Base-by-base conservation (phyloP, 805 yeast genomes). In the Starmerella bombi region DNA sequence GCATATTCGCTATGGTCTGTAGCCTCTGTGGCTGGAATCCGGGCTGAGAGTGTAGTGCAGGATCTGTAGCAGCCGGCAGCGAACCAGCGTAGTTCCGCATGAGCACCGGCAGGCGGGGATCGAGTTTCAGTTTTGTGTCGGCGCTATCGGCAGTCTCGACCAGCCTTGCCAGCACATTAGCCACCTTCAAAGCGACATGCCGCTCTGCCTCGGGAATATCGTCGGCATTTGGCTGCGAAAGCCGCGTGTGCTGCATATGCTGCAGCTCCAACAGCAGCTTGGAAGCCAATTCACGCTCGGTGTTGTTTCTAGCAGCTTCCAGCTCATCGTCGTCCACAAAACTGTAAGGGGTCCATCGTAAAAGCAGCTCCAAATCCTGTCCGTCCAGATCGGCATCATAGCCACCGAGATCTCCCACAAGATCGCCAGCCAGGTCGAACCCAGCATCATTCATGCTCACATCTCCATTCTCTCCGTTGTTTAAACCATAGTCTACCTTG, bases 61-160 rank as follows among this genome's bases (percentile, higher is more conserved):
- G 44, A 28, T 47, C 50, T 3, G 50, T 34, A 17, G 43, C 49
- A 4, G 48, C 43, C 12, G 95, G 95, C 53, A 86, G 66, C 1
- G 79, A 69, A 35, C 96, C 96, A 28, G 71, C 62, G 54, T 82
- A 85, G 49, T 77, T 82, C 19, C 76, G 71, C 55, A 75, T 75
- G 42, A 80, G 66, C 0, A 80, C 77, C 1, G 94, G 93, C 35
- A 86, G 57, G 22, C 57, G 42, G 14, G 52, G 36, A n/a, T 59
- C 53, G 30, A 58, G 37, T 12, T 40, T 45, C 18, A 39, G 38
- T n/a, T 38, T 39, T 5, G 56, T 53, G 19, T 34, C 36, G 14
- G 41, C 48, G 21, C 34, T 15, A 8, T 43, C 53, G 40, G 25
- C 62, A 46, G 31, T 67, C 50, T 52, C 46, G 51, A 67, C 43